Conservation (phyloP, 2,329 filamentous ascomycete genomes). For the Hypoxylon sp. region DNA sequence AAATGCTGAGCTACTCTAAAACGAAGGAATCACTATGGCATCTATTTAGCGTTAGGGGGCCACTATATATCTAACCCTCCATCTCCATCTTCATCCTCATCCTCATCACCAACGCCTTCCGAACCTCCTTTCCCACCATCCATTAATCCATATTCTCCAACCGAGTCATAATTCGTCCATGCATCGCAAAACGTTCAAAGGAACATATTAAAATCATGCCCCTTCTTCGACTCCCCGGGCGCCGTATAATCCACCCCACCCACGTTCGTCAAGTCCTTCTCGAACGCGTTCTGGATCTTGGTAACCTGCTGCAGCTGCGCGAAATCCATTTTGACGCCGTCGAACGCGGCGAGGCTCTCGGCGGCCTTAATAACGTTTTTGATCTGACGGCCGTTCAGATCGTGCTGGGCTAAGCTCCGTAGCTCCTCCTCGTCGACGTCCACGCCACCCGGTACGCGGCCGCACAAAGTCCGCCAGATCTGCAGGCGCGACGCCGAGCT, state of each 20-base stretch:
- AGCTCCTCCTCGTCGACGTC: slow-evolving; percentile 44
- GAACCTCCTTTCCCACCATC: not conserved
- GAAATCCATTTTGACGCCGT: slow-evolving; percentile 50
- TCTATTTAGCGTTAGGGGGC: not conserved
- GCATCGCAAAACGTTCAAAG: slow-evolving; percentile 21
- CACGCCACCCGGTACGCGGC: slow-evolving; percentile 46
- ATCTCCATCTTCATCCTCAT: not conserved
- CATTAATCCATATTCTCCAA: not conserved
- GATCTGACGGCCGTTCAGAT: slow-evolving; percentile 56
- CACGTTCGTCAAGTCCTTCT: slow-evolving; percentile 48
- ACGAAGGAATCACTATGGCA: slow-evolving; percentile 2
- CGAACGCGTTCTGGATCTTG: slow-evolving; percentile 54
- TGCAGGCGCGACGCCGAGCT: slow-evolving; percentile 39
- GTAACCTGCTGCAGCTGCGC: slow-evolving; percentile 52
- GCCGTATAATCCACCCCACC: slow-evolving; percentile 44
- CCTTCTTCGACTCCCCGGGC: slow-evolving; percentile 35
- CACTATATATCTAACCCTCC: not conserved
- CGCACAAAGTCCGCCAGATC: slow-evolving; percentile 52
- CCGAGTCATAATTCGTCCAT: not conserved
- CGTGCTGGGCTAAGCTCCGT: slow-evolving; percentile 42
- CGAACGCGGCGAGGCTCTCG: slow-evolving; percentile 55
- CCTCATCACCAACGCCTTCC: slow-evolving; percentile 1
- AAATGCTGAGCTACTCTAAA: not conserved
- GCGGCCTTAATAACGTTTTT: slow-evolving; percentile 54
- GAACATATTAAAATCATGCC: slow-evolving; percentile 38